Percentiles rank a stretch among this genome's conserved stretches.
These are phyloP conservation scores for Lasiosphaeris hirsuta DNA, from an alignment of 495 filamentous ascomycete species.

Conservation along the genomic window DNA sequence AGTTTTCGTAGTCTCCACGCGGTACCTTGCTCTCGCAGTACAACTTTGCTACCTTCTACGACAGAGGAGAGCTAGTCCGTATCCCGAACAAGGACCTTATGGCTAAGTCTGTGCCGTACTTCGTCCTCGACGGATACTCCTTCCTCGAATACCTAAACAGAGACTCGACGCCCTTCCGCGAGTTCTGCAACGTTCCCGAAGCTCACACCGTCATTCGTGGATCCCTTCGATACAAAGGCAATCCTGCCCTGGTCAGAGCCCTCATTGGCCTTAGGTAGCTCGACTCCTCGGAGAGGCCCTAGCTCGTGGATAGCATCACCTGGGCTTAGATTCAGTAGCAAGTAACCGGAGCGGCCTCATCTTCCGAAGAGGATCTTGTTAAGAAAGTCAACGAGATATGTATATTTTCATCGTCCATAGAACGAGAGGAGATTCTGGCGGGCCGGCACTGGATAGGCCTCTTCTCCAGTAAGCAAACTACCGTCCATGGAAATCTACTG, in stretches of 20 bases:
- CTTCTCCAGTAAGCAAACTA: not conserved
- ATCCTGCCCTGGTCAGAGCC: not conserved
- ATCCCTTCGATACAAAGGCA: not conserved
- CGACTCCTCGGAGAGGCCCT: not conserved
- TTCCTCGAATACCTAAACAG: constrained; percentile 3
- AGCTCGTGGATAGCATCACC: not conserved
- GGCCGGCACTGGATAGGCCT: constrained; percentile 1
- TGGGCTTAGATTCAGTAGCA: constrained; percentile 5
- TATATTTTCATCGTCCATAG: not conserved
- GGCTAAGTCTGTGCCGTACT: not conserved
- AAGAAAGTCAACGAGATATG: not conserved
- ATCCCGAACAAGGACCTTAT: not conserved
- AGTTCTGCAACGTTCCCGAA: constrained; percentile 4
- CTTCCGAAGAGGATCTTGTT: not conserved
- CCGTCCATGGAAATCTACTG: not conserved
- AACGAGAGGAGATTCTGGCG: not conserved
- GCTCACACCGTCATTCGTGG: not conserved
- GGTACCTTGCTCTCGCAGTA: not conserved
- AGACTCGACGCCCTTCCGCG: not conserved
- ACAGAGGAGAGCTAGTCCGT: not conserved
- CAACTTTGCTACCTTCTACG: not conserved
- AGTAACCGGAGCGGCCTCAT: not conserved
- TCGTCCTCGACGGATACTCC: not conserved
- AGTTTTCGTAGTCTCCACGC: not conserved
- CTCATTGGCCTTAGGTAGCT: not conserved